These are phyloP conservation scores for Entomortierella lignicola DNA, from an alignment of 192 early-diverging fungal genomes.

Conservation along the genomic window DNA sequence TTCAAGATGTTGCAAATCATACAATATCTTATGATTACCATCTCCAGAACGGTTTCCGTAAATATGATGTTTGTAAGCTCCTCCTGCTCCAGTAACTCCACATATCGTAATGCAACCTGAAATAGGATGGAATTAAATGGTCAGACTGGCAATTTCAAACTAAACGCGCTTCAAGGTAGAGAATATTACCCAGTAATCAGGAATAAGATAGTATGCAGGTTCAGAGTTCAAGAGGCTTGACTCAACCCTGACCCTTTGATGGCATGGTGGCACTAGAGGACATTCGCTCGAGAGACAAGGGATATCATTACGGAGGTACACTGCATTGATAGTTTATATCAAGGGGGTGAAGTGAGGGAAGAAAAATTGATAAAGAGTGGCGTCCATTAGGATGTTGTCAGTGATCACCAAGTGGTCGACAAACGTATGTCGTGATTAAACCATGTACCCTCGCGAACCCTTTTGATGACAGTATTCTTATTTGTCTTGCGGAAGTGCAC, in stretches of 20 bases:
- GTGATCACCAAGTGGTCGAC: background rate
- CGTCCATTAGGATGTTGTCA: background rate
- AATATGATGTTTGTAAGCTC: slow-evolving; percentile 74
- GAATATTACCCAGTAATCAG: slow-evolving; percentile 58
- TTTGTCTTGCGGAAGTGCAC: slow-evolving; percentile 62
- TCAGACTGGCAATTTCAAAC: background rate
- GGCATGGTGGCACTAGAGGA: slow-evolving; percentile 41
- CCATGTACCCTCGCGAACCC: slow-evolving; percentile 63
- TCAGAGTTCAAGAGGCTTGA: slow-evolving; percentile 53
- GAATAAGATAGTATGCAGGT: slow-evolving; percentile 60
- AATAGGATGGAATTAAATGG: background rate
- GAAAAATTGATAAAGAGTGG: background rate
- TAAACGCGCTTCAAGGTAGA: background rate
- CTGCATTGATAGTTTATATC: slow-evolving; percentile 23
- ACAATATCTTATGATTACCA: slow-evolving; percentile 46
- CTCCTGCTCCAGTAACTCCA: slow-evolving; percentile 76
- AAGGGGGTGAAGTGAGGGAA: background rate
- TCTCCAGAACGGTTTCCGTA: slow-evolving; percentile 70
- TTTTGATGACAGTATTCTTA: slow-evolving; percentile 63
- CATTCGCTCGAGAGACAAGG: slow-evolving; percentile 65
- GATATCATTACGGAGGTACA: slow-evolving; percentile 69
- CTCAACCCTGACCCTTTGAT: slow-evolving; percentile 37
- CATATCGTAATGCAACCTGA: slow-evolving; percentile 66
- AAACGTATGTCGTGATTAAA: background rate
- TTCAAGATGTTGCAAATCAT: background rate